Evolutionary conservation across 2,329 filamentous ascomycete species (phyloP).

Genomic region (Rosellinia necatrix): DNA sequence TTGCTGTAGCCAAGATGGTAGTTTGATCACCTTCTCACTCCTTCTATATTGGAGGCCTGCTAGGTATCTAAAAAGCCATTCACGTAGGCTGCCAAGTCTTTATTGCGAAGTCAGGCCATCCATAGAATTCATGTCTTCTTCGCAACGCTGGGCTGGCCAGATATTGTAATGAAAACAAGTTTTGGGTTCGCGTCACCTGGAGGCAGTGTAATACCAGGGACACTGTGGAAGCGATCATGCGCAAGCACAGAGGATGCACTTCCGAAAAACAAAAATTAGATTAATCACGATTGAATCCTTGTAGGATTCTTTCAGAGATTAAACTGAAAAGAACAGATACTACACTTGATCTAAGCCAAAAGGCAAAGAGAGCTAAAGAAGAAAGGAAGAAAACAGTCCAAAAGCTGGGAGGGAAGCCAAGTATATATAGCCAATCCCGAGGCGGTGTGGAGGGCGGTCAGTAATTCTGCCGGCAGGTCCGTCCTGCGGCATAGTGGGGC

Average conservation of each 20-base stretch:
- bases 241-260: conserved; percentile 70
- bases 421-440: conserved; percentile 23
- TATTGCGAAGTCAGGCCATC: too few relatives aligned
- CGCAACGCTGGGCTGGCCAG: conserved; percentile 56
- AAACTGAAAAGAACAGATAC: conserved; percentile 97
- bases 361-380: conserved; percentile 42
- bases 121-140: too few relatives aligned
- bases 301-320: conserved; percentile 84
- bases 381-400: conserved; percentile 27
- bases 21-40: too few relatives aligned
- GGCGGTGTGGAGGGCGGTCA: conserved; percentile 34
- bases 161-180: conserved; percentile 61
- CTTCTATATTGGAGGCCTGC: too few relatives aligned
- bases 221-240: conserved; percentile 67
- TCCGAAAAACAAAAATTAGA: conserved; percentile 71
- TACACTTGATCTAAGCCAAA: conserved; percentile 44
- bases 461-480: conserved; percentile 20
- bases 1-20: too few relatives aligned
- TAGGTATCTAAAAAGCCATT: too few relatives aligned
- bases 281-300: conserved; percentile 74
- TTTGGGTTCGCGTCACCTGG: conserved; percentile 51
- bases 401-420: conserved; percentile 5
- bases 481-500: background rate
- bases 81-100: too few relatives aligned
- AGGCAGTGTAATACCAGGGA: conserved; percentile 76